Percentiles rank a stretch among this genome's conserved stretches.
These are phyloP conservation scores for Melaleuca quinquenervia DNA, from an alignment of 345 rosid genomes.

Conservation along the genomic window DNA sequence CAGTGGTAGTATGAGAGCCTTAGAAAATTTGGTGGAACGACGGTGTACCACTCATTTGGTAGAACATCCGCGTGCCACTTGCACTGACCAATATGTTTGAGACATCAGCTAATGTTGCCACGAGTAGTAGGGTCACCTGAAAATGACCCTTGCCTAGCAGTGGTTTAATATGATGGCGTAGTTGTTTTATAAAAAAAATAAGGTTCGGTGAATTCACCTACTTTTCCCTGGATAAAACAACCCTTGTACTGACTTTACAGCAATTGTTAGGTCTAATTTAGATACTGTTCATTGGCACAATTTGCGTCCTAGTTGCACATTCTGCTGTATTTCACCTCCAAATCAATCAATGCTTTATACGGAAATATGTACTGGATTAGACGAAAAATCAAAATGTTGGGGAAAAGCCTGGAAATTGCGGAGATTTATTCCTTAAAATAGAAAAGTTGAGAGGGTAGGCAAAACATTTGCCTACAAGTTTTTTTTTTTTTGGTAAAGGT, in stretches of 20 bases:
- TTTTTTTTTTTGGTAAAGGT: too few species aligned
- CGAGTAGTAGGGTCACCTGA: background rate
- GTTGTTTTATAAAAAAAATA: too few species aligned
- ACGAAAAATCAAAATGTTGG: background rate
- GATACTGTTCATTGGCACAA: background rate
- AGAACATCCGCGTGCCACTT: background rate
- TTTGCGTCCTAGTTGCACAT: background rate
- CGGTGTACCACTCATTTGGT: background rate
- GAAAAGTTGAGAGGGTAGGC: background rate
- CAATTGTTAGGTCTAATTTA: background rate
- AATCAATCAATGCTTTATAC: background rate
- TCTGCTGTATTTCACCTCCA: background rate
- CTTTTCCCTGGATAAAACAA: background rate
- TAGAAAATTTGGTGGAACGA: background rate
- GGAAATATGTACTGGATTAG: background rate
- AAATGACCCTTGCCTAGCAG: too few species aligned
- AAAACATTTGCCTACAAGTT: background rate
- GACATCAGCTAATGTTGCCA: background rate
- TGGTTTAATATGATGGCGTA: too few species aligned
- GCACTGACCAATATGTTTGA: background rate
- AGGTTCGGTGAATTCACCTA: too few species aligned
- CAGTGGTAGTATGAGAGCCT: background rate
- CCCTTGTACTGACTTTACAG: background rate
- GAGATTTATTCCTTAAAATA: background rate
- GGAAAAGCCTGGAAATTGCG: background rate